phyloP scores from a whole-genome alignment of 352 stramenopile genomes.

The Globisporangium parvum region DNA sequence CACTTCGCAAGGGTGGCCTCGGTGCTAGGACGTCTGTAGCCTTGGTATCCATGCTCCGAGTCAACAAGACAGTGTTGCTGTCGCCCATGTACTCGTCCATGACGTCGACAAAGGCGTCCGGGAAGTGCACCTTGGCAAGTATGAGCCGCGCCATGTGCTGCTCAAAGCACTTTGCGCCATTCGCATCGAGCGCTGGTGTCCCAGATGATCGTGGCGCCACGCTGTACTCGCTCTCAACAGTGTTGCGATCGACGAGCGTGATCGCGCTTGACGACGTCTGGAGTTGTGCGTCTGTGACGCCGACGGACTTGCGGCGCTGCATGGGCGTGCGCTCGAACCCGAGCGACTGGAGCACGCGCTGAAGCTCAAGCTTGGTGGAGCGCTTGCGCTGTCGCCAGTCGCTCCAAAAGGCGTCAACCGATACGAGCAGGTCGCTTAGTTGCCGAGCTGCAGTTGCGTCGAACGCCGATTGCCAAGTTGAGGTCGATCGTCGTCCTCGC shows the following conservation, averaged over 20 bases:
- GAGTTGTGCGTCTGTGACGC: neutral
- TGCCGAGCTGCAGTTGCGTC: neutral
- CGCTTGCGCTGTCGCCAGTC: slow-evolving; percentile 35
- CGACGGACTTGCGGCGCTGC: slow-evolving; percentile 7
- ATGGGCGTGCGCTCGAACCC: slow-evolving; percentile 9
- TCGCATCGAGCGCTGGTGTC: neutral
- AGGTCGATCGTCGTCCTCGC: neutral
- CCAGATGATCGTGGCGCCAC: neutral
- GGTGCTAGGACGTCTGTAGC: neutral
- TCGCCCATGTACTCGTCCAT: slow-evolving; percentile 14
- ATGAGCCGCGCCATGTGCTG: slow-evolving; percentile 20
- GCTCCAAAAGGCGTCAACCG: slow-evolving; percentile 33
- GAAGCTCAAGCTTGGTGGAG: slow-evolving; percentile 15
- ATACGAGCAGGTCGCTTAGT: slow-evolving; percentile 7
- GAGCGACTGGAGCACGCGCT: slow-evolving; percentile 12
- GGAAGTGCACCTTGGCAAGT: slow-evolving; percentile 35
- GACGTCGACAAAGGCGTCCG: slow-evolving; percentile 16
- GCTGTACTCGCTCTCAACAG: slow-evolving; percentile 2
- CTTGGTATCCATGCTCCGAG: neutral
- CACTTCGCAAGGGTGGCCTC: no score
- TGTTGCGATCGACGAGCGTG: neutral
- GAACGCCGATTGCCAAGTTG: neutral
- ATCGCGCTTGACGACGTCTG: neutral
- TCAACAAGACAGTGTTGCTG: neutral
- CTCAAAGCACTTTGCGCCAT: slow-evolving; percentile 3